Percentiles rank a stretch among this genome's conserved stretches.
Evolutionary conservation across 257 asterid genomes (phyloP).

Genomic region (Cruciata laevipes): DNA sequence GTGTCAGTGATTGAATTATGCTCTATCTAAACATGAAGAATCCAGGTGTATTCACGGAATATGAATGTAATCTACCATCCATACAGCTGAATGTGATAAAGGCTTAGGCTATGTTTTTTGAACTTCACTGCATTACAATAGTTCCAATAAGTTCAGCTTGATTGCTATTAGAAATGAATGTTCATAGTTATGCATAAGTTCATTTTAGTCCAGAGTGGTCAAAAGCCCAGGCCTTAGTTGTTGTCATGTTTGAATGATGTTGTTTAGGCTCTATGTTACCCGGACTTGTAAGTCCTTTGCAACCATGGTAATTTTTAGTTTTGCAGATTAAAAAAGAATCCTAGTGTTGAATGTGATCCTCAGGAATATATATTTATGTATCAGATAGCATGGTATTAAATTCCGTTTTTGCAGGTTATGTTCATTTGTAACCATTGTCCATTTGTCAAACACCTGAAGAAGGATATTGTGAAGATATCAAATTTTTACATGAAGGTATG

Average conservation of each 20-base stretch:
- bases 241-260: too few species aligned
- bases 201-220: too few species aligned
- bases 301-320: neutral
- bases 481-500: slow-evolving; percentile 76
- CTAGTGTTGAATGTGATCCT: neutral
- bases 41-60: too few species aligned
- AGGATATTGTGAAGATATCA: slow-evolving; percentile 70
- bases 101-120: neutral
- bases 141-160: neutral
- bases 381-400: neutral
- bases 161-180: neutral
- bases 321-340: neutral
- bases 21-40: neutral
- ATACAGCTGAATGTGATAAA: neutral
- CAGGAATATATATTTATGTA: neutral
- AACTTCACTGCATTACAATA: neutral
- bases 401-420: slow-evolving; percentile 49
- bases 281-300: neutral
- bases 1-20: neutral
- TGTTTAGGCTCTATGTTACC: neutral
- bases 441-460: slow-evolving; percentile 70
- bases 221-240: too few species aligned
- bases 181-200: too few species aligned
- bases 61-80: too few species aligned
- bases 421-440: slow-evolving; percentile 91